These are phyloP conservation scores for Dryadomyces quercus-mongolicae DNA, from an alignment of 2,329 filamentous ascomycete species.

Conservation along the genomic window DNA sequence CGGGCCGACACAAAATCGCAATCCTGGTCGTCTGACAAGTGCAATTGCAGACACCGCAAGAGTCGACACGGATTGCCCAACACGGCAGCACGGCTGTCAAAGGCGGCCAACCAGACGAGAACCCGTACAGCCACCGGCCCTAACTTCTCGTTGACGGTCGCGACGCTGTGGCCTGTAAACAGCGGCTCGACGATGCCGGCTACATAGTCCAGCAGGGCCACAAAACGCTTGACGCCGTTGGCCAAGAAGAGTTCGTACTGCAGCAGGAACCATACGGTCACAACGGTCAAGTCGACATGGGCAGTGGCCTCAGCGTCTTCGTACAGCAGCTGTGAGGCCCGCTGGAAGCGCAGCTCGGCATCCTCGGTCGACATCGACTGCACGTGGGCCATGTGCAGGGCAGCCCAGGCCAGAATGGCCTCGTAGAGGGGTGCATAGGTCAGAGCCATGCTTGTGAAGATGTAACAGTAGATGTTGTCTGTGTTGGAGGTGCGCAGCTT, in stretches of 20 bases:
- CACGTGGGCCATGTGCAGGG: neutral
- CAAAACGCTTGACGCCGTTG: neutral
- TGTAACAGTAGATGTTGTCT: conserved; percentile 2
- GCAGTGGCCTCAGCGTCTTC: neutral
- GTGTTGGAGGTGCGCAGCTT: neutral
- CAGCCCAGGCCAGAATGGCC: neutral
- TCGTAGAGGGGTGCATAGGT: neutral
- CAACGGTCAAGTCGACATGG: neutral
- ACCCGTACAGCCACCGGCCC: neutral
- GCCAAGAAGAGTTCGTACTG: neutral
- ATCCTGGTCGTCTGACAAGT: neutral
- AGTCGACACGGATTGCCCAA: neutral
- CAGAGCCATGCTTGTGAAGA: conserved; percentile 1
- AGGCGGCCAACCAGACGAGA: neutral
- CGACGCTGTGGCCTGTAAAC: neutral
- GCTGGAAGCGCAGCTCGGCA: neutral
- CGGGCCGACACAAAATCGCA: neutral
- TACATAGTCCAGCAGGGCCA: neutral
- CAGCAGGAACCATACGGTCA: neutral
- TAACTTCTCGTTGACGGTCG: neutral
- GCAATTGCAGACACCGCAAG: neutral
- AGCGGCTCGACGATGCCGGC: neutral
- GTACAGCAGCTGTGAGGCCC: neutral
- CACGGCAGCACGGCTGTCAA: neutral
- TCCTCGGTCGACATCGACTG: neutral